Conservation (phyloP, 345 rosid genomes). For the Hibiscus trionum region DNA sequence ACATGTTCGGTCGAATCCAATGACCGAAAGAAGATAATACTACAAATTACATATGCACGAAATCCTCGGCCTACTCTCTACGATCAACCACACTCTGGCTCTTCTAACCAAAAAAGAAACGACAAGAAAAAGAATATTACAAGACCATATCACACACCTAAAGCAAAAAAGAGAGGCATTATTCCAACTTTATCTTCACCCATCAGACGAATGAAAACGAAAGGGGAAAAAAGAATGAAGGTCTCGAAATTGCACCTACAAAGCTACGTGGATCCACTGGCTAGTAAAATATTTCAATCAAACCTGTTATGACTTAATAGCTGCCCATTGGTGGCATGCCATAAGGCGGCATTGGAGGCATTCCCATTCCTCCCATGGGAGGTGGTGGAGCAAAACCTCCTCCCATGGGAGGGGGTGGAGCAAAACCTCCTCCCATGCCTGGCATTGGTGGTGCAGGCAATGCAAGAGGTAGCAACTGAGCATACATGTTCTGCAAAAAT, state of each 20-base stretch:
- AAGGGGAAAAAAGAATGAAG: not conserved
- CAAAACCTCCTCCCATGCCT: conserved; percentile 30
- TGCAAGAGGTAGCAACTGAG: conserved; percentile 65
- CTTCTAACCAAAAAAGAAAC: conserved; percentile 12
- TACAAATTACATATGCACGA: conserved; percentile 24
- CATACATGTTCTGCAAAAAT: conserved; percentile 57
- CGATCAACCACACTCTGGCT: conserved; percentile 23
- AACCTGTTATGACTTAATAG: conserved; percentile 25
- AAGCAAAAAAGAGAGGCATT: conserved; percentile 14
- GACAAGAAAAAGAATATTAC: conserved; percentile 24
- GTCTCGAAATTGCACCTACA: conserved; percentile 13
- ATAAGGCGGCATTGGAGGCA: conserved; percentile 67
- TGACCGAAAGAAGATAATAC: conserved; percentile 13
- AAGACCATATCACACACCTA: conserved; percentile 31
- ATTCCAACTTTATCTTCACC: conserved; percentile 21
- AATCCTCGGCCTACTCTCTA: conserved; percentile 26
- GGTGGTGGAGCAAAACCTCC: conserved; percentile 14
- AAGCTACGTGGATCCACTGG: not conserved
- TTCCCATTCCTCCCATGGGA: conserved; percentile 59
- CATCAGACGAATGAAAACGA: conserved; percentile 13
- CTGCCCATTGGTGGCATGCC: conserved; percentile 70
- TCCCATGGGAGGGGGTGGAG: conserved; percentile 31
- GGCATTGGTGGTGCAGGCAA: conserved; percentile 73
- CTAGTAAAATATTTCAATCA: not conserved
- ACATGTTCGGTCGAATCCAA: conserved; percentile 1